Percentiles rank a stretch among this genome's conserved stretches.
phyloP scores from a whole-genome alignment of 805 yeast genomes.

The Sungouiozyma intestinalis region DNA sequence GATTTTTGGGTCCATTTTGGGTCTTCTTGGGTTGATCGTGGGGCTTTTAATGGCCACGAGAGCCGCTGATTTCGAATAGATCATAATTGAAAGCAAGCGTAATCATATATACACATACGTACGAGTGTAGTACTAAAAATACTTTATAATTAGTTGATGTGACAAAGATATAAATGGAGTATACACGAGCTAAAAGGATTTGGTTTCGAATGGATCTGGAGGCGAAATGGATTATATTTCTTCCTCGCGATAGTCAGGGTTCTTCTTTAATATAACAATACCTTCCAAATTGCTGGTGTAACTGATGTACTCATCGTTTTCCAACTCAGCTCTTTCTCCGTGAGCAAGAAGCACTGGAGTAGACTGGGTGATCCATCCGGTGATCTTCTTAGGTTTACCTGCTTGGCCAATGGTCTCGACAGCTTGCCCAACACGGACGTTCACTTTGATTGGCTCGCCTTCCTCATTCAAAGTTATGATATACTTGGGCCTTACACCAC shows the following conservation, averaged over 20 bases:
- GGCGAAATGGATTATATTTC: conserved; percentile 21
- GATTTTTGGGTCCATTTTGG: conserved; percentile 93
- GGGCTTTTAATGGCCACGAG: conserved; percentile 96
- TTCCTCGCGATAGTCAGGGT: conserved; percentile 70
- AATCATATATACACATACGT: not conserved
- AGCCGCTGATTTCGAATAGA: conserved; percentile 72
- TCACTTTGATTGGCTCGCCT: conserved; percentile 84
- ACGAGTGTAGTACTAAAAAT: not conserved
- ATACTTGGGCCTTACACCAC: conserved; percentile 88
- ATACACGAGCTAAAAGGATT: not conserved
- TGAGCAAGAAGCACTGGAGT: conserved; percentile 90
- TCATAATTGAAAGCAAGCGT: not conserved
- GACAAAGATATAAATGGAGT: not conserved
- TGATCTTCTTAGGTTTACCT: conserved; percentile 96
- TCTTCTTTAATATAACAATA: conserved; percentile 81
- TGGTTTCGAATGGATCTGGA: not conserved
- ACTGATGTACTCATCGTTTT: conserved; percentile 76
- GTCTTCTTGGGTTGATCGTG: conserved; percentile 91
- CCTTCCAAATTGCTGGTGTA: conserved; percentile 82
- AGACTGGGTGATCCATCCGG: conserved; percentile 99
- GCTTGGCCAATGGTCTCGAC: conserved; percentile 99
- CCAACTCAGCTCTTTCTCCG: conserved; percentile 96
- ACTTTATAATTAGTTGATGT: not conserved
- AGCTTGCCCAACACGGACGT: conserved; percentile 97
- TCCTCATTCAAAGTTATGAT: conserved; percentile 87